Evolutionary conservation across 106 monocot genomes (phyloP), one percentile per base, ranked within the genome.

Genomic region (Allium cepa): DNA sequence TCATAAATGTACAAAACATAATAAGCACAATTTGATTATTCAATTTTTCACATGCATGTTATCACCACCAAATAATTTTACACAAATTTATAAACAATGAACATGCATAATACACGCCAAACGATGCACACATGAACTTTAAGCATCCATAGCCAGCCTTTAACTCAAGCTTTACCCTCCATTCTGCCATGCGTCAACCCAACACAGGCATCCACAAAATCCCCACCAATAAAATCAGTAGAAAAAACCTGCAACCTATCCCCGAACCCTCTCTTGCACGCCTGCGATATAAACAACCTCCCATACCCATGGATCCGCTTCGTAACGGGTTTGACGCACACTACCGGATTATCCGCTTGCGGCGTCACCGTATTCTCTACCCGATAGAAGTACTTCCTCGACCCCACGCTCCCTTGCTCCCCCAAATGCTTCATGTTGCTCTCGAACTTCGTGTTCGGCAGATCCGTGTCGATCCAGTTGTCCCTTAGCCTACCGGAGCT

Each of bases 301-400:
- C 80, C 81, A 48, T 82, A 88, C 8, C 72, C 78, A 2, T 74
- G 85, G 62, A 96, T 85, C 80, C 88, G 63, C n/a, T 17, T 6
- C 14, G 88, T 84, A 46, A 91, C 92, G 69, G 85, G 96, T 76
- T 64, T 10, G 8, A 96, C 92, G 64, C 88, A 86, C 26, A 91
- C 66, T 55, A 88, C 76, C 50, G 84, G 92, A 66, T 92, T 92
- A 57, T 92, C 96, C 8, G 88, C 75, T 79, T 92, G 81, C 60
- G 96, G 92, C 56, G 96, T 96, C 16, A 69, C 86, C 48, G 92
- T 96, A 79, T 96, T 96, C 88, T 96, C 96, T 45, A 96, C 92
- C 64, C 96, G 60, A 72, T 96, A 96, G 51, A 92, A 86, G 75
- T 77, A 88, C 71, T 76, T 91, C 69, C 95, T 70, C 47, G 11